Evolutionary conservation across 2,329 filamentous ascomycete species (phyloP), one percentile per base, ranked within the genome.

Genomic region (Cyanodermella asteris): DNA sequence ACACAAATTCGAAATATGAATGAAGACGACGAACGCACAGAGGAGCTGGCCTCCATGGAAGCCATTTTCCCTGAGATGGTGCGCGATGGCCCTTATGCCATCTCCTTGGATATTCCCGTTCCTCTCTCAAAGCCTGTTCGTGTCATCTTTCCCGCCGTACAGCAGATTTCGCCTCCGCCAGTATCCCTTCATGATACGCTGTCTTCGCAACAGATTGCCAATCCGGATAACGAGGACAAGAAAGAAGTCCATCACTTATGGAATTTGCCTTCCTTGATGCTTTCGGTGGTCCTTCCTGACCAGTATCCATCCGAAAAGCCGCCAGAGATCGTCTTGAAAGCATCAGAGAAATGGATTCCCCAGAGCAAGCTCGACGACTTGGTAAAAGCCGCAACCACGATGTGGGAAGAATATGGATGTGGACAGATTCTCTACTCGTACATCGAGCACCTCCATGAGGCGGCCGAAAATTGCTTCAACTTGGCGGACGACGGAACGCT

Each of bases 61-160:
- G 64, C 66, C 24, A 72, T 72, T 28, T 72, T 55, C 31, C 66
- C 66, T 2, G 66, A 72, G 44, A 54, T 71, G 11, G 43, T 47
- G 16, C 42, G 60, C 30, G 52, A 65, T 26, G 28, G 29, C 15
- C 49, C 52, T 1, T 62, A 57, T 36, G 44, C 46, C 28, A 63
- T 61, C 2, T 53, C 50, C 4, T 49, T 72, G 23, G 55, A 66
- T 13, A 41, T 72, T 11, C 50, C 57, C 5, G 59, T 72, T 15
- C n/a, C n/a, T n/a, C n/a, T n/a, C n/a, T n/a, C n/a, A n/a, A n/a
- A n/a, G n/a, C n/a, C n/a, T n/a, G n/a, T n/a, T n/a, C n/a, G n/a
- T n/a, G n/a, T n/a, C n/a, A n/a, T n/a, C n/a, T n/a, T n/a, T n/a
- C n/a, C n/a, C n/a, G n/a, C n/a, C n/a, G n/a, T n/a, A n/a, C n/a